Evolutionary conservation across 176 grass and related monocot species (phyloP).

Genomic region (Eleusine indica): DNA sequence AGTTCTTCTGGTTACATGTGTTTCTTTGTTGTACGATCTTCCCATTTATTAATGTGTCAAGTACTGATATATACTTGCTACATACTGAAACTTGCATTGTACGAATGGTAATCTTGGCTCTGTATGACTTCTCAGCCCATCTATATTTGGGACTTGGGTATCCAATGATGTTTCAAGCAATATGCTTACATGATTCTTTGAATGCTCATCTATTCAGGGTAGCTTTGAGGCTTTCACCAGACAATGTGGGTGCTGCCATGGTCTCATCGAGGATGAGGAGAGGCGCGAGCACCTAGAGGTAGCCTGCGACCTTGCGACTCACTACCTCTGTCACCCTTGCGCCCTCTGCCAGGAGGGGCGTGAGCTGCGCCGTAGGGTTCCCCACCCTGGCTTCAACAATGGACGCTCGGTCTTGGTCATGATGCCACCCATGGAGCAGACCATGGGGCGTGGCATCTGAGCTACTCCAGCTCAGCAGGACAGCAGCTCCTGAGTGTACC

Average conservation of each 20-base stretch:
- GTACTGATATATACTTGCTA: neutral
- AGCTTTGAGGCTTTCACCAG: conserved; percentile 75
- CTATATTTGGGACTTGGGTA: neutral
- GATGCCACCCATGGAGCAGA: conserved; percentile 80
- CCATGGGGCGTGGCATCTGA: conserved; percentile 71
- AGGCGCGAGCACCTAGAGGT: conserved; percentile 66
- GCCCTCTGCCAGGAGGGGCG: conserved; percentile 91
- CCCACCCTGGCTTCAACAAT: conserved; percentile 82
- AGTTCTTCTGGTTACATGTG: conserved; percentile 22
- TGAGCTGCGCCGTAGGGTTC: conserved; percentile 69
- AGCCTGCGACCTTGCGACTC: conserved; percentile 63
- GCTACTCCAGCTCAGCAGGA: neutral
- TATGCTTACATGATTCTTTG: conserved; percentile 9
- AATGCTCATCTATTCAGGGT: conserved; percentile 56
- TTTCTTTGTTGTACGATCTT: neutral
- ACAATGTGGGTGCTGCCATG: conserved; percentile 57
- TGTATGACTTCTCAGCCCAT: neutral
- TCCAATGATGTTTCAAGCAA: neutral
- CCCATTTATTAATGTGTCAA: neutral
- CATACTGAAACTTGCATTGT: neutral
- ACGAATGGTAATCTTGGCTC: neutral
- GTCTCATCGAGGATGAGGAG: conserved; percentile 50
- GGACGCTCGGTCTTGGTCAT: conserved; percentile 52
- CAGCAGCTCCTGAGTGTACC: neutral
- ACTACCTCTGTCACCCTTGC: conserved; percentile 81